Evolutionary conservation across 164 flowering plant genomes (phyloP).

Genomic region (grape (Vitis vinifera)): ASM3070453v1 NC_081815.1:2907501-2908000

Average conservation of each 20-base stretch:
- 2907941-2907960: slow-evolving; percentile 70
- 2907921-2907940: slow-evolving; percentile 46
- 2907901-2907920: slow-evolving; percentile 35
- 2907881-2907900: slow-evolving; percentile 42
- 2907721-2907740: slow-evolving; percentile 56
- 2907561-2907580: no score
- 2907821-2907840: slow-evolving; percentile 25
- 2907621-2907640: background rate
- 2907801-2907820: slow-evolving; percentile 46
- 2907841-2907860: slow-evolving; percentile 62
- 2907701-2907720: background rate
- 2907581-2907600: no score
- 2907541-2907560: background rate
- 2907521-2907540: no score
- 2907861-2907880: slow-evolving; percentile 27
- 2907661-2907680: no score
- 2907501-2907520: slow-evolving; percentile 34
- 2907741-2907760: slow-evolving; percentile 49
- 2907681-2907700: background rate
- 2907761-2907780: slow-evolving; percentile 33
- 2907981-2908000: slow-evolving; percentile 65
- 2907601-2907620: no score
- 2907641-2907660: background rate
- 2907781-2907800: slow-evolving; percentile 65
- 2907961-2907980: slow-evolving; percentile 55